phyloP scores from a whole-genome alignment of 352 stramenopile genomes.

The Globisporangium polare region DNA sequence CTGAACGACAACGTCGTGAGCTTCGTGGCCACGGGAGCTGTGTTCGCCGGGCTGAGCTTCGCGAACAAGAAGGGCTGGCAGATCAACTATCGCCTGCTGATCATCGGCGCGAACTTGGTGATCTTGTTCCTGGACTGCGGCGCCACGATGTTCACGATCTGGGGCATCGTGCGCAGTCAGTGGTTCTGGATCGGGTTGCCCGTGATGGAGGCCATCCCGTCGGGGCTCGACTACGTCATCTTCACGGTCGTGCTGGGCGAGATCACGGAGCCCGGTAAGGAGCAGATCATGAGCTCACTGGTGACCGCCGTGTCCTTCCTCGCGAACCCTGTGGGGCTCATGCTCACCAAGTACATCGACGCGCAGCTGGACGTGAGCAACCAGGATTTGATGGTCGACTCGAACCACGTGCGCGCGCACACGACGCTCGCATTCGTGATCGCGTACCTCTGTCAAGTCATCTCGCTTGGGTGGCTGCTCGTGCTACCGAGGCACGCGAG shows the following conservation, averaged over 20 bases:
- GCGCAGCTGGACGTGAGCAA: conserved; percentile 38
- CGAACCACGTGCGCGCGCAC: conserved; percentile 26
- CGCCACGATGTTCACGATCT: conserved; percentile 50
- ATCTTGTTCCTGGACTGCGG: conserved; percentile 37
- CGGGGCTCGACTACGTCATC: conserved; percentile 48
- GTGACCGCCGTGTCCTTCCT: conserved; percentile 47
- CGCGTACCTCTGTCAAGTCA: conserved; percentile 30
- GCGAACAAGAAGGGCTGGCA: conserved; percentile 37
- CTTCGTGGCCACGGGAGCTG: conserved; percentile 30
- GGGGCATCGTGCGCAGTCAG: conserved; percentile 47
- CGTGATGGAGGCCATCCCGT: conserved; percentile 51
- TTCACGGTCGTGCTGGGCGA: conserved; percentile 38
- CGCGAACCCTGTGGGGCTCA: conserved; percentile 31
- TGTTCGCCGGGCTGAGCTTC: conserved; percentile 27
- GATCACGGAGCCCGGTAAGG: conserved; percentile 30
- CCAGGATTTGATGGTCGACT: conserved; percentile 31
- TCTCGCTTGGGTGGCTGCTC: conserved; percentile 41
- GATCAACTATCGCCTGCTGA: conserved; percentile 36
- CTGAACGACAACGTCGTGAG: conserved; percentile 56
- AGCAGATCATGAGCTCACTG: conserved; percentile 28
- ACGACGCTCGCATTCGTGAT: conserved; percentile 36
- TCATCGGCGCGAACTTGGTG: conserved; percentile 28
- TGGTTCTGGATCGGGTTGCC: conserved; percentile 64
- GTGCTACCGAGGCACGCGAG: conserved; percentile 54
- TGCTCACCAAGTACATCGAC: conserved; percentile 52